These are phyloP conservation scores for Thalassiosira pacifica DNA, from an alignment of 352 stramenopile genomes.

Conservation along the genomic window DNA sequence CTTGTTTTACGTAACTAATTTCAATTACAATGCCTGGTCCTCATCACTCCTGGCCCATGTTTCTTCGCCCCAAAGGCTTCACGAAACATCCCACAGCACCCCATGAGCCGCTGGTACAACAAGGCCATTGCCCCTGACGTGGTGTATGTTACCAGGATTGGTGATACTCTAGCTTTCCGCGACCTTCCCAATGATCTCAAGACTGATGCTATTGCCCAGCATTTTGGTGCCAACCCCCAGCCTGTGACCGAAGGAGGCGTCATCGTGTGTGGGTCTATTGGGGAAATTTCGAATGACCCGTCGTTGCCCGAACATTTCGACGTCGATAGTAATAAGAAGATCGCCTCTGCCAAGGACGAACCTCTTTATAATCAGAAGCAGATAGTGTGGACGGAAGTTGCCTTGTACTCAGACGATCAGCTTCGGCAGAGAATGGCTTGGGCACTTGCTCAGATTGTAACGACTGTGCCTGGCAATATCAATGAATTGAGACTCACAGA, in stretches of 20 bases:
- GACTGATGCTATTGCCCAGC: constrained; percentile 47
- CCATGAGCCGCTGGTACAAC: constrained; percentile 62
- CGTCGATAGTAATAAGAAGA: constrained; percentile 43
- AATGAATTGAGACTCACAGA: constrained; percentile 54
- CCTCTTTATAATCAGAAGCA: constrained; percentile 63
- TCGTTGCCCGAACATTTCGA: constrained; percentile 46
- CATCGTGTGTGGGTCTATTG: constrained; percentile 63
- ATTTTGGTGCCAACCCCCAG: constrained; percentile 52
- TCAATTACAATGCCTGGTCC: too few species aligned
- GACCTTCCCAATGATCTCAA: constrained; percentile 55
- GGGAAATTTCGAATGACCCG: constrained; percentile 56
- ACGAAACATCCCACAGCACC: constrained; percentile 67
- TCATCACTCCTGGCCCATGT: too few species aligned
- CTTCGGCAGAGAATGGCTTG: constrained; percentile 61
- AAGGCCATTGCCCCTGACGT: constrained; percentile 29
- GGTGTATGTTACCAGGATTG: constrained; percentile 47
- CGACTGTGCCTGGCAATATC: constrained; percentile 56
- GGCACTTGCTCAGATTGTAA: constrained; percentile 71
- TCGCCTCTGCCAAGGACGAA: too few species aligned
- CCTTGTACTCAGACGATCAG: not conserved
- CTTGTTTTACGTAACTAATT: too few species aligned
- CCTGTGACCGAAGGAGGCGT: constrained; percentile 40
- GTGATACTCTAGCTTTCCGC: constrained; percentile 48
- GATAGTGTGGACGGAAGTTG: constrained; percentile 58
- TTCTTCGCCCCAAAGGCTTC: too few species aligned